Conservation (phyloP, 768 basidiomycete species). For the Leccinellum albellum region DNA sequence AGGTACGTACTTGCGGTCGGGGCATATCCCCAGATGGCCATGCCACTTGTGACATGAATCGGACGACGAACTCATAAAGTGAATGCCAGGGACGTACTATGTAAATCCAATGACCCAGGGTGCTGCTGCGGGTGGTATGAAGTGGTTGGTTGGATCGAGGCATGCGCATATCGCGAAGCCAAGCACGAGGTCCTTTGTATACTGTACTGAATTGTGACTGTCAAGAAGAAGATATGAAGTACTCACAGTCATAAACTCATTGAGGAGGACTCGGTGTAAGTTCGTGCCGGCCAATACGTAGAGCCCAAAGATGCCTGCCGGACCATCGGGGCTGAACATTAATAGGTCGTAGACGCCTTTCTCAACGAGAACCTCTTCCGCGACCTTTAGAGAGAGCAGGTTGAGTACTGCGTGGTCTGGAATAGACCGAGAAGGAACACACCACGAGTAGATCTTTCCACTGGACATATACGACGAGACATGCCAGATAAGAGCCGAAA, state of each 20-base stretch:
- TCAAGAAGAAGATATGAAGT: not conserved
- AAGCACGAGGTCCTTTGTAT: conserved; percentile 15
- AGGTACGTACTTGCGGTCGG: conserved; percentile 40
- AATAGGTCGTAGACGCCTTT: conserved; percentile 25
- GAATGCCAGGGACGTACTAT: conserved; percentile 42
- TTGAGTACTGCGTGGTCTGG: conserved; percentile 8
- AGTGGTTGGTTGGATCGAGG: conserved; percentile 51
- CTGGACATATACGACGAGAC: conserved; percentile 56
- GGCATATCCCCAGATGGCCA: conserved; percentile 59
- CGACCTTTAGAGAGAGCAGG: conserved; percentile 12
- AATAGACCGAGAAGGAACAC: conserved; percentile 40
- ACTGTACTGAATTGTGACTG: not conserved
- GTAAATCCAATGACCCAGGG: conserved; percentile 54
- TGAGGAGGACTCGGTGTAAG: conserved; percentile 34
- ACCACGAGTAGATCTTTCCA: conserved; percentile 53
- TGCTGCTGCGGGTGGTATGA: conserved; percentile 49
- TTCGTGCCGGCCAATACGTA: conserved; percentile 32
- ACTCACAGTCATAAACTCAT: conserved; percentile 38
- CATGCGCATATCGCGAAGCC: conserved; percentile 24
- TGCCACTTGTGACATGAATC: conserved; percentile 36
- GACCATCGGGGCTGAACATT: conserved; percentile 36
- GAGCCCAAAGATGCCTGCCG: conserved; percentile 38
- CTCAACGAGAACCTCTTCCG: conserved; percentile 29
- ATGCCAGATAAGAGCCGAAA: conserved; percentile 61
- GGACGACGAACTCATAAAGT: not conserved